Evolutionary conservation across 805 yeast species (phyloP).

Genomic region (Isabelozyma heimii): DNA sequence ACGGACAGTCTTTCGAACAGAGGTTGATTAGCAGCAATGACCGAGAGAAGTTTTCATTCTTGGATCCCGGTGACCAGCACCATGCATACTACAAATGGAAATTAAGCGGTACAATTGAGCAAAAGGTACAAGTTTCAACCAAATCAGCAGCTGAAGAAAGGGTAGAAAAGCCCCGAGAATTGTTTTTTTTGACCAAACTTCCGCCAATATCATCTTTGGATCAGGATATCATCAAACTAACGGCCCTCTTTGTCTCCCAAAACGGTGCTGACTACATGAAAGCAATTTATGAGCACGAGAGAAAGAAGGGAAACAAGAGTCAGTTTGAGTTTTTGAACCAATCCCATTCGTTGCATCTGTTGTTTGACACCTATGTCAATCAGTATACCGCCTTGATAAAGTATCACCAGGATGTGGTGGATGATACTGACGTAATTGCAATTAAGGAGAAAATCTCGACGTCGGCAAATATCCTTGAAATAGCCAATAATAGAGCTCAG

Average conservation of each 20-base stretch:
- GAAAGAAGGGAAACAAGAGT: conserved; percentile 33
- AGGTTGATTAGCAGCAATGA: conserved; percentile 48
- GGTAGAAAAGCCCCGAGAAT: conserved; percentile 13
- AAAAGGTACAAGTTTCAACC: not conserved
- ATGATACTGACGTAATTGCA: conserved; percentile 3
- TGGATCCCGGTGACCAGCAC: conserved; percentile 52
- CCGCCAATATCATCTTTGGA: conserved; percentile 57
- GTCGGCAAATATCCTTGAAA: conserved; percentile 37
- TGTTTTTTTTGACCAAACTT: conserved; percentile 23
- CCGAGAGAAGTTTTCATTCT: conserved; percentile 61
- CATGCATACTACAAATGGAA: conserved; percentile 55
- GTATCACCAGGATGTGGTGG: conserved; percentile 8
- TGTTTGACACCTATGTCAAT: conserved; percentile 47
- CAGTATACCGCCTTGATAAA: conserved; percentile 48
- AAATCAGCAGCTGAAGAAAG: not conserved
- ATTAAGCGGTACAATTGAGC: conserved; percentile 23
- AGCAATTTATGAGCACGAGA: conserved; percentile 34
- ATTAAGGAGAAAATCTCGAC: conserved; percentile 12
- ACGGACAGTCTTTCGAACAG: conserved; percentile 65
- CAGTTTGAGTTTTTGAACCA: conserved; percentile 69
- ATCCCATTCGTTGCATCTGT: conserved; percentile 56
- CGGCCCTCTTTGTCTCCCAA: conserved; percentile 66
- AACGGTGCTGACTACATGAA: conserved; percentile 50
- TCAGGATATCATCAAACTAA: conserved; percentile 62
- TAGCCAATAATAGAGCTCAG: conserved; percentile 57